Evolutionary conservation across 768 basidiomycete genomes (phyloP).

Genomic region (Paxillus ammoniavirescens): DNA sequence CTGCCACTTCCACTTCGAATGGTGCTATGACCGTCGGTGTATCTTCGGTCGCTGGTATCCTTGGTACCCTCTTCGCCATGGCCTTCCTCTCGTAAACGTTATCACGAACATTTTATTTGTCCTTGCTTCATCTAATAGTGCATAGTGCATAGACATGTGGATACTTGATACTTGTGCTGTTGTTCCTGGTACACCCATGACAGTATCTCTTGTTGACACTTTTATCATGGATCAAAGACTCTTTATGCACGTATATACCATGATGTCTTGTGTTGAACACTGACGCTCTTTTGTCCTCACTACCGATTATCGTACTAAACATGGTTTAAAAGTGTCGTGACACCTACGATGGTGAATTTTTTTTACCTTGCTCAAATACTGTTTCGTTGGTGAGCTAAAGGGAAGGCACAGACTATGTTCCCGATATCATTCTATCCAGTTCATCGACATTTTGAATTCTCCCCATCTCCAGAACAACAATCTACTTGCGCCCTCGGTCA

Average conservation of each 20-base stretch:
- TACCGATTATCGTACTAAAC: background rate
- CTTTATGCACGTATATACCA: background rate
- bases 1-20: conserved; percentile 17
- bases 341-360: too few species aligned
- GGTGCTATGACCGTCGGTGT: conserved; percentile 26
- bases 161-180: background rate
- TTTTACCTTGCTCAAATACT: too few species aligned
- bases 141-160: background rate
- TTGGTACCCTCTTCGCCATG: conserved; percentile 36
- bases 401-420: too few species aligned
- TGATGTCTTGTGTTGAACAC: background rate
- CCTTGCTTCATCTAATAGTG: background rate
- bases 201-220: background rate
- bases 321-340: background rate
- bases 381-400: too few species aligned
- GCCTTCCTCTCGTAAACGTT: conserved; percentile 36
- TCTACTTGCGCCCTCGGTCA: too few species aligned
- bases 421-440: too few species aligned
- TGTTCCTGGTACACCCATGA: background rate
- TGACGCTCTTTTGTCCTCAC: background rate
- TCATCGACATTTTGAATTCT: background rate
- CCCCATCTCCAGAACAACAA: too few species aligned
- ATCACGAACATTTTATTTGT: background rate
- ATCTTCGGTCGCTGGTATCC: conserved; percentile 32
- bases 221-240: background rate